Percentiles rank a stretch among this genome's conserved stretches.
Evolutionary conservation across 2,329 filamentous ascomycete genomes (phyloP).

Genomic region (Phaeosphaeriaceae sp.): DNA sequence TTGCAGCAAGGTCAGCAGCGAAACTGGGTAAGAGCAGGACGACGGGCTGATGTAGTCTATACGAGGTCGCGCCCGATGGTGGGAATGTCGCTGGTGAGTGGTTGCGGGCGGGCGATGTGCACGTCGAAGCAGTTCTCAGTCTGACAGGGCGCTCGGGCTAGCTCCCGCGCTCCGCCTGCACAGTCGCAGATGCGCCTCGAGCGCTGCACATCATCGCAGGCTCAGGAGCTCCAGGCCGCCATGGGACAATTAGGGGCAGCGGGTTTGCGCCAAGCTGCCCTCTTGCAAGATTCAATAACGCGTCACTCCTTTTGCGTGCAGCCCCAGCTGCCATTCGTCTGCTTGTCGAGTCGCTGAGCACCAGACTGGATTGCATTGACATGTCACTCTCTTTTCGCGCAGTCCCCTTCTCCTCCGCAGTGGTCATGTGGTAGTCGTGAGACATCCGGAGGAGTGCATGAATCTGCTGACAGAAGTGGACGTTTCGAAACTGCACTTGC

Average conservation of each 20-base stretch:
- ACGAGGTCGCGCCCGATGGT: background rate
- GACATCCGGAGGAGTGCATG: constrained; percentile 19
- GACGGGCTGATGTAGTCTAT: background rate
- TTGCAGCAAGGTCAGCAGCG: constrained; percentile 40
- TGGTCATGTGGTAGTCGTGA: constrained; percentile 39
- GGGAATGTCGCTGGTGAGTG: background rate
- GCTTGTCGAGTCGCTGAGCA: constrained; percentile 3
- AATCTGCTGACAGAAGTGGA: constrained; percentile 14
- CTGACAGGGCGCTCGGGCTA: constrained; percentile 23
- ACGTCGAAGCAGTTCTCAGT: constrained; percentile 5
- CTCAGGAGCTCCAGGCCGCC: constrained; percentile 18
- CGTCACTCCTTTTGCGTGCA: constrained; percentile 20
- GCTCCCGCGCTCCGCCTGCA: constrained; percentile 25
- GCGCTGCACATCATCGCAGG: constrained; percentile 25
- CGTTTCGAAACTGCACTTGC: constrained; percentile 14
- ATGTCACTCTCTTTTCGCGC: constrained; percentile 14
- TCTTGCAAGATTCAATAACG: constrained; percentile 24
- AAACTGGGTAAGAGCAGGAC: constrained; percentile 23
- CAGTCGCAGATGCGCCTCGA: constrained; percentile 17
- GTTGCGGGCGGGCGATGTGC: background rate
- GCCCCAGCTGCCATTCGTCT: constrained; percentile 19
- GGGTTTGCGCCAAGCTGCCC: constrained; percentile 23
- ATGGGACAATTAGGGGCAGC: constrained; percentile 24
- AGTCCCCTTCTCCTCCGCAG: constrained; percentile 16
- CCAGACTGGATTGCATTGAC: background rate